These are phyloP conservation scores for Candida anutae DNA, from an alignment of 1,139 yeast genomes.

Conservation along the genomic window DNA sequence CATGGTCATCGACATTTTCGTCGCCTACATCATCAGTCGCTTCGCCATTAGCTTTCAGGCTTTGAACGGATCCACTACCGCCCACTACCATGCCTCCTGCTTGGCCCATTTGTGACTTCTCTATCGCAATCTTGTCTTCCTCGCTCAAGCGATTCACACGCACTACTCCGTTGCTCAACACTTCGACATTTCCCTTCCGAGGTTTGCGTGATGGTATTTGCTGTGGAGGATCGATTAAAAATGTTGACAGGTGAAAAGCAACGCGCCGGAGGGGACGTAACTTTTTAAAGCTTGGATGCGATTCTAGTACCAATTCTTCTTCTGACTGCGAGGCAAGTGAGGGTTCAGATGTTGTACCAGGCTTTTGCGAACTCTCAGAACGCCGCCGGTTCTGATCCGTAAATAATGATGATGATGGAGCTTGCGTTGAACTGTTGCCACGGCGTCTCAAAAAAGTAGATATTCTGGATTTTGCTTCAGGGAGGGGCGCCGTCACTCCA, in stretches of 20 bases:
- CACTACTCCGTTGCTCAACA: constrained; percentile 51
- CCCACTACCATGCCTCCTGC: constrained; percentile 79
- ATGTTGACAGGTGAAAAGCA: constrained; percentile 65
- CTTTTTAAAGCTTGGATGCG: constrained; percentile 9
- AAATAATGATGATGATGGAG: constrained; percentile 3
- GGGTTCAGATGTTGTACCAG: too few species aligned
- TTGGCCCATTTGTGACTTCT: constrained; percentile 41
- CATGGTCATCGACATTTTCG: constrained; percentile 39
- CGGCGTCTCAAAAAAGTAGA: constrained; percentile 22
- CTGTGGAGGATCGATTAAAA: constrained; percentile 66
- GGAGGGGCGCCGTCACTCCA: too few species aligned
- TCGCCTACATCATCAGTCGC: constrained; percentile 7
- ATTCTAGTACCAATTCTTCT: too few species aligned
- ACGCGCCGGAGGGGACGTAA: constrained; percentile 52
- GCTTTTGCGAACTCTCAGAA: background rate
- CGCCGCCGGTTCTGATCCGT: background rate
- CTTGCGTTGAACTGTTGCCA: constrained; percentile 2
- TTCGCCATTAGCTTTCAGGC: background rate
- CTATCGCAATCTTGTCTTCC: constrained; percentile 40
- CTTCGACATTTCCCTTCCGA: constrained; percentile 65
- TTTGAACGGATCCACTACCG: constrained; percentile 51
- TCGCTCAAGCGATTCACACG: constrained; percentile 55
- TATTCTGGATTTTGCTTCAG: constrained; percentile 15
- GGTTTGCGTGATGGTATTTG: constrained; percentile 61
- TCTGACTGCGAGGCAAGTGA: too few species aligned